phyloP scores from a whole-genome alignment of 176 grass and related monocot species.

The Neostapfia colusana region DNA sequence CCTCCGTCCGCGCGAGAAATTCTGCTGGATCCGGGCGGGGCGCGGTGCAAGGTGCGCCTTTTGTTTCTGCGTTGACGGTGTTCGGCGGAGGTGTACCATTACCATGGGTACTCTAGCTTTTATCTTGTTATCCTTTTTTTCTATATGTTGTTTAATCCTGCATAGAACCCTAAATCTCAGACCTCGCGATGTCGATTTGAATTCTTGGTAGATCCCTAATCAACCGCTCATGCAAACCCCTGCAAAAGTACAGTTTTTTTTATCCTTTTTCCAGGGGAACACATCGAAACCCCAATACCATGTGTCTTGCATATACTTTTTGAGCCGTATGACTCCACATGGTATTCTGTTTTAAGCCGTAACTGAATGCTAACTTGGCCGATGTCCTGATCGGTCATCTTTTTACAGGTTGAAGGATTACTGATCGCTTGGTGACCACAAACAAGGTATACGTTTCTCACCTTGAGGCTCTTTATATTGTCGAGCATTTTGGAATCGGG shows the following conservation, averaged over 20 bases:
- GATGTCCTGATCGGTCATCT: not conserved
- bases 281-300: no score
- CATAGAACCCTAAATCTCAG: not conserved
- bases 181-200: not conserved
- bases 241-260: not conserved
- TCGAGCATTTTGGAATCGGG: not conserved
- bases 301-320: not conserved
- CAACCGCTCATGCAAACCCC: not conserved
- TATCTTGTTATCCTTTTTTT: not conserved
- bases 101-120: not conserved
- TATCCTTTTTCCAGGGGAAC: no score
- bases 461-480: not conserved
- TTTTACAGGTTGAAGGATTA: constrained; percentile 27
- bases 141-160: not conserved
- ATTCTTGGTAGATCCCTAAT: not conserved
- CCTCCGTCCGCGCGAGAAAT: not conserved
- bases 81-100: not conserved
- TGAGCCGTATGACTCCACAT: not conserved
- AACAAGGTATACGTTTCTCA: constrained; percentile 32
- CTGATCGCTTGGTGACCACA: not conserved
- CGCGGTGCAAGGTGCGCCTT: not conserved
- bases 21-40: not conserved
- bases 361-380: not conserved
- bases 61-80: not conserved
- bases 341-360: not conserved